Evolutionary conservation across 805 yeast genomes (phyloP), one percentile per base, ranked within the genome.

Genomic region (Candida dendrica): DNA sequence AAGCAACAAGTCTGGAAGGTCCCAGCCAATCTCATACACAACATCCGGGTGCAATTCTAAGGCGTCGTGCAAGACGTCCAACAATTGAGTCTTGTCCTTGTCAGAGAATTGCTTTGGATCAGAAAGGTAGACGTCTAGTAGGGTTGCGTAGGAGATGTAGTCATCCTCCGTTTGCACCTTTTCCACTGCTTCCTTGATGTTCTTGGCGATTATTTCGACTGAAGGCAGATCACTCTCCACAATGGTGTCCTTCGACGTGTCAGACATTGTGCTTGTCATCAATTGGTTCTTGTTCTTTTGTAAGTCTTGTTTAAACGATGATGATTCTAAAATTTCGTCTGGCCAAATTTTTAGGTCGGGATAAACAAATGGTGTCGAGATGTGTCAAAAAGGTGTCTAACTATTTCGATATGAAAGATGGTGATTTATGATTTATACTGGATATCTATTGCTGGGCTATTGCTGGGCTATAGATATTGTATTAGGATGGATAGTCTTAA

Each of bases 11-110:
- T 71, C 72, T 1, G 96, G 96, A n/a, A 90, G 56, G 59, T 90
- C 97, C 97, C 97, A 90, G 2, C 95, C 95, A 46, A 89, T 77
- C 49, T 81, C 84, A 36, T 72, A 68, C 0, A 79, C 66, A 26
- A 87, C 60, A 10, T 70, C 71, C 15, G 69, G 66, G 55, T 83
- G 59, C 1, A 55, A 60, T 10, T 55, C 52, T 27, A 87, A 59
- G 0, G 78, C 63, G 0, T 62, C 65, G 10, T 61, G 49, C 13
- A 89, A 48, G 3, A 65, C 61, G 0, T 56, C 61, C 37, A 88
- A 59, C n/a, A 85, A 56, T 39, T 49, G 42, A 2, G 63, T 66
- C 42, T 76, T 73, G 40, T 85, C 86, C 0, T 65, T 73, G 34
- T 62, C 60, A 10, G 70, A 49, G 56, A 68, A 81, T 7, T 64